phyloP scores from a whole-genome alignment of 2,329 filamentous ascomycete genomes.

The Aspergillus alliaceus region DNA sequence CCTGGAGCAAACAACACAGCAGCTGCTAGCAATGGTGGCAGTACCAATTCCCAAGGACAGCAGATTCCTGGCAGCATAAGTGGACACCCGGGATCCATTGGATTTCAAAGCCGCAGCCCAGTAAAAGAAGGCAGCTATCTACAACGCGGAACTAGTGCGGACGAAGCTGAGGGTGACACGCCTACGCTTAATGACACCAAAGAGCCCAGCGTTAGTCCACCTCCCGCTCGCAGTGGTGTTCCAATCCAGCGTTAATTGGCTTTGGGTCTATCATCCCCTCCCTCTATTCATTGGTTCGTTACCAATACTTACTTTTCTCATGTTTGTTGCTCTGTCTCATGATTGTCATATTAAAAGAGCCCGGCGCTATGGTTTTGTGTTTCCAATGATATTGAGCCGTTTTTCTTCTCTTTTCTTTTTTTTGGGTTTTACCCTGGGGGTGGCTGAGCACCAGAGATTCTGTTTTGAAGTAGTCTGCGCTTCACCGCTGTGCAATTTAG shows the following conservation, averaged over 20 bases:
- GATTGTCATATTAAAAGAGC: conserved; percentile 31
- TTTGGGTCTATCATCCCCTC: conserved; percentile 5
- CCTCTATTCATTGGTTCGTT: conserved; percentile 2
- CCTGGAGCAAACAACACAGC: conserved; percentile 39
- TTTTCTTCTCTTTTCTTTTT: conserved; percentile 6
- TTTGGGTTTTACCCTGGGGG: neutral
- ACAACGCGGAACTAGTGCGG: conserved; percentile 74
- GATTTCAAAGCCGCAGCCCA: conserved; percentile 68
- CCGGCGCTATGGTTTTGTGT: conserved; percentile 34
- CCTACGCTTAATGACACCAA: conserved; percentile 46
- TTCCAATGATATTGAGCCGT: conserved; percentile 12
- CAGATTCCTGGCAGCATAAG: conserved; percentile 46
- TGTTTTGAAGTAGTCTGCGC: neutral
- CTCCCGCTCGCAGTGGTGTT: conserved; percentile 53
- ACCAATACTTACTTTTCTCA: neutral
- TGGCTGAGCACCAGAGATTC: neutral
- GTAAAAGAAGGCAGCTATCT: conserved; percentile 89
- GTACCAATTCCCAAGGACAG: conserved; percentile 35
- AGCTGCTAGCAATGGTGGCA: conserved; percentile 29
- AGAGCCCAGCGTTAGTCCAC: conserved; percentile 46
- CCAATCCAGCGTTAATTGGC: conserved; percentile 61
- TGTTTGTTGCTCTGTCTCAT: conserved; percentile 12
- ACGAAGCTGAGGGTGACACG: conserved; percentile 37
- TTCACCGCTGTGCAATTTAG: neutral
- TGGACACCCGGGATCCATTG: conserved; percentile 38